Evolutionary conservation across 169 alveolate species (phyloP), one percentile per base, ranked within the genome.

Genomic region (Eimeria brunetti): DNA sequence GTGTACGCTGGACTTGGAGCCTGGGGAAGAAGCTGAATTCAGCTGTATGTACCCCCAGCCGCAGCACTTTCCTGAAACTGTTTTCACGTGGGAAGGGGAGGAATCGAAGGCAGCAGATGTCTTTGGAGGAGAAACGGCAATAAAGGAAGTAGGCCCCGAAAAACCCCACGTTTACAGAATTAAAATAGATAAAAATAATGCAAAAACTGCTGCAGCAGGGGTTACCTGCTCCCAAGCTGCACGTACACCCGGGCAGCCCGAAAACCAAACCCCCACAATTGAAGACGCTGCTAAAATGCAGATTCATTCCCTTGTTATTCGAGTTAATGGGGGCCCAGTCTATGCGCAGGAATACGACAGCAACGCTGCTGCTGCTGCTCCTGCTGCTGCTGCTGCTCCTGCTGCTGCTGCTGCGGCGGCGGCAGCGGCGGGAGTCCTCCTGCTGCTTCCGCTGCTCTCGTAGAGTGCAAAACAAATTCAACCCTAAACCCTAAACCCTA

Each of bases 171-270:
- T 12, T 44, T 80, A 46, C 51, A 44, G 27, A 18, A 80, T 80
- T 2, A 46, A 5, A 16, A 27, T 80, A 20, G 69, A 11, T n/a
- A 51, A 30, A 22, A 22, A 14, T 8, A n/a, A n/a, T n/a, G 67
- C 88, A 18, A 38, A 18, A 51, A 30, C 69, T 11, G 88, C 88
- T 6, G 58, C 88, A 27, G 88, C 64, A 22, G 88, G 88, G 7
- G 18, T 80, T 51, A 80, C 88, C 2, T 80, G 88, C 88, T 44
- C 88, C 2, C 88, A 80, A 27, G 5, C 64, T 14, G 7, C 69
- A 2, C 67, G 67, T 6, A 44, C 88, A n/a, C 64, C 88, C 7
- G 27, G 22, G 27, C 30, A 80, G 6, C 27, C 49, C 18, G 2
- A 27, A 12, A 51, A 30, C 16, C 4, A 20, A 27, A 22, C 7